Conservation (phyloP, 2,329 filamentous ascomycete genomes). For the Trichoderma oligosporum region DNA sequence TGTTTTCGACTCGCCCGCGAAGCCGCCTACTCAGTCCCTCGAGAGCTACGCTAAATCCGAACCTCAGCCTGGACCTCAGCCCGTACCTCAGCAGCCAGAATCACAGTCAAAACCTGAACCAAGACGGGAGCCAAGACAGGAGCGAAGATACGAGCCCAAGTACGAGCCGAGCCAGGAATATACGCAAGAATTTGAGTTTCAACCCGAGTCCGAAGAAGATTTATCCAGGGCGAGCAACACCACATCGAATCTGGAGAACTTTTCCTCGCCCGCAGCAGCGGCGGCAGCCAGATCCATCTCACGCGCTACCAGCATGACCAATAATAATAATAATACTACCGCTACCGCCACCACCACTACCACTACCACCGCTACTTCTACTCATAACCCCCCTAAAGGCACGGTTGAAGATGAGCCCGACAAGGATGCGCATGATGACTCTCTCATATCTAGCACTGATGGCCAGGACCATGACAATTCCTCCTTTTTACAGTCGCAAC, state of each 20-base stretch:
- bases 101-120: neutral
- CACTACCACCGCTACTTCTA: too few species aligned
- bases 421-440: slow-evolving; percentile 31
- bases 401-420: slow-evolving; percentile 27
- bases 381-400: slow-evolving; percentile 4
- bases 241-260: slow-evolving; percentile 50
- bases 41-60: neutral
- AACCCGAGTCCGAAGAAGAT: slow-evolving; percentile 24
- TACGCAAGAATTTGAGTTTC: slow-evolving; percentile 10
- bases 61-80: neutral
- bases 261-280: slow-evolving; percentile 56
- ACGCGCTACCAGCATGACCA: slow-evolving; percentile 46
- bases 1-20: slow-evolving; percentile 49
- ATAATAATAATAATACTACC: slow-evolving; percentile 2
- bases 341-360: too few species aligned
- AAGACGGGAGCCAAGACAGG: slow-evolving; percentile 18
- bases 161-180: slow-evolving; percentile 23
- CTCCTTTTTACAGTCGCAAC: slow-evolving; percentile 33
- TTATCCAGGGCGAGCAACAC: slow-evolving; percentile 37
- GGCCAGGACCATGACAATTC: slow-evolving; percentile 29
- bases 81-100: too few species aligned
- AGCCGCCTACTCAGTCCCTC: slow-evolving; percentile 27
- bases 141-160: slow-evolving; percentile 17
- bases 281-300: slow-evolving; percentile 53
- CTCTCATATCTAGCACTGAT: slow-evolving; percentile 30